Evolutionary conservation across 768 basidiomycete genomes (phyloP).

Genomic region (Trametes elegans): DNA sequence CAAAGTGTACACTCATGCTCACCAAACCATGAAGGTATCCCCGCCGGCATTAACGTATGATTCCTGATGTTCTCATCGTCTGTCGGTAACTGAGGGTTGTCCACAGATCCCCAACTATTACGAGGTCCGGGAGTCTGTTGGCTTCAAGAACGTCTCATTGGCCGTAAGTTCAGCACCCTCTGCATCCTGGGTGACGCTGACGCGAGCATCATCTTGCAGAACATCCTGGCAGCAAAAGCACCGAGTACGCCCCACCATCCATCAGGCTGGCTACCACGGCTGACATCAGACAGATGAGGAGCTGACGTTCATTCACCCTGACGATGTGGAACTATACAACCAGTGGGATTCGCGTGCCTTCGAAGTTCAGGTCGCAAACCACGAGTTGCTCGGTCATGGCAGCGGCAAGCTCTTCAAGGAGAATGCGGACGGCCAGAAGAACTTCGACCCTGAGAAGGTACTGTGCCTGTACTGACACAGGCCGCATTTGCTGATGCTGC

Average conservation of each 20-base stretch:
- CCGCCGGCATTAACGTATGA: slow-evolving; percentile 79
- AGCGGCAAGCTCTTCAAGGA: slow-evolving; percentile 84
- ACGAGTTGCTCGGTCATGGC: slow-evolving; percentile 85
- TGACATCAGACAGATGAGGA: slow-evolving; percentile 55
- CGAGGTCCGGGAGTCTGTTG: slow-evolving; percentile 73
- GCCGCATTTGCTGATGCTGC: background rate
- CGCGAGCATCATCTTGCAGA: slow-evolving; percentile 38
- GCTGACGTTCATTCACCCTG: slow-evolving; percentile 78
- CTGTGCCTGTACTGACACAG: background rate
- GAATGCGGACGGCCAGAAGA: slow-evolving; percentile 69
- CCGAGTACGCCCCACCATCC: slow-evolving; percentile 49
- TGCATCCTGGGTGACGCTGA: background rate
- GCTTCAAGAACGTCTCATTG: slow-evolving; percentile 89
- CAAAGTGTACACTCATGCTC: background rate
- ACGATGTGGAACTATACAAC: slow-evolving; percentile 72
- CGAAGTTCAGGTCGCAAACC: slow-evolving; percentile 88
- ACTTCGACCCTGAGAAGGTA: slow-evolving; percentile 74
- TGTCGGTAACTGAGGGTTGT: background rate
- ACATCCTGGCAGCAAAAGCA: slow-evolving; percentile 85
- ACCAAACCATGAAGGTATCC: slow-evolving; percentile 53
- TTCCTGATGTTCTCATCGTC: background rate
- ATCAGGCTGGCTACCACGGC: background rate
- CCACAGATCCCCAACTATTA: slow-evolving; percentile 59
- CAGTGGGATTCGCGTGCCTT: slow-evolving; percentile 78
- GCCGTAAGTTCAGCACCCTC: slow-evolving; percentile 50